Conservation (phyloP, 352 stramenopile species). For the Pythium insidiosum region DNA sequence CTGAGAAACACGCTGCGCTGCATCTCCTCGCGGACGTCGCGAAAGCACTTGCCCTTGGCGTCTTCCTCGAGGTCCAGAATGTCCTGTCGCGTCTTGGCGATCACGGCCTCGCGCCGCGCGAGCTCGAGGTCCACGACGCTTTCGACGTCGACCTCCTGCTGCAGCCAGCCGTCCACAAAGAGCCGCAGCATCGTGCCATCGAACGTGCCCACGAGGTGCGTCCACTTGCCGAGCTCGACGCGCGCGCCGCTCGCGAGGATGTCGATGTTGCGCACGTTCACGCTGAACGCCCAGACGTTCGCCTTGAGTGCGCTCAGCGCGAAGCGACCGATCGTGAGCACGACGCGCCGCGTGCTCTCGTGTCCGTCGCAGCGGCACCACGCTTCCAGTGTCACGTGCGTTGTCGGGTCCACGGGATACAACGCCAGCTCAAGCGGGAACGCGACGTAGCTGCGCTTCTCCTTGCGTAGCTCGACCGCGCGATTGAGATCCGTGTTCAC, state of each 20-base stretch:
- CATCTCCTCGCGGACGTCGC: constrained; percentile 59
- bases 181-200: constrained; percentile 81
- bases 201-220: constrained; percentile 82
- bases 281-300: constrained; percentile 73
- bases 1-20: constrained; percentile 53
- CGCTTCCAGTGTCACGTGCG: constrained; percentile 58
- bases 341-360: constrained; percentile 55
- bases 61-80: constrained; percentile 73
- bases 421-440: constrained; percentile 32
- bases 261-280: constrained; percentile 77
- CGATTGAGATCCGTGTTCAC: constrained; percentile 80
- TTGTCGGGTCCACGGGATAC: constrained; percentile 28
- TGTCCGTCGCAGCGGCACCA: constrained; percentile 72
- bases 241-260: constrained; percentile 44
- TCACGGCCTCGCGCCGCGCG: constrained; percentile 47
- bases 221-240: constrained; percentile 70
- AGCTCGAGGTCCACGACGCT: constrained; percentile 63
- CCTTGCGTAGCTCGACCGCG: constrained; percentile 46
- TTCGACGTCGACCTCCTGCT: constrained; percentile 68
- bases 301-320: constrained; percentile 56
- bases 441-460: constrained; percentile 40
- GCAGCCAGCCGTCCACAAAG: constrained; percentile 70
- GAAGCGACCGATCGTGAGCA: constrained; percentile 71
- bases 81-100: constrained; percentile 66
- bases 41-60: constrained; percentile 61